Conservation (phyloP, 108 stramenopile genomes). For the Poteriospumella lacustris region DNA sequence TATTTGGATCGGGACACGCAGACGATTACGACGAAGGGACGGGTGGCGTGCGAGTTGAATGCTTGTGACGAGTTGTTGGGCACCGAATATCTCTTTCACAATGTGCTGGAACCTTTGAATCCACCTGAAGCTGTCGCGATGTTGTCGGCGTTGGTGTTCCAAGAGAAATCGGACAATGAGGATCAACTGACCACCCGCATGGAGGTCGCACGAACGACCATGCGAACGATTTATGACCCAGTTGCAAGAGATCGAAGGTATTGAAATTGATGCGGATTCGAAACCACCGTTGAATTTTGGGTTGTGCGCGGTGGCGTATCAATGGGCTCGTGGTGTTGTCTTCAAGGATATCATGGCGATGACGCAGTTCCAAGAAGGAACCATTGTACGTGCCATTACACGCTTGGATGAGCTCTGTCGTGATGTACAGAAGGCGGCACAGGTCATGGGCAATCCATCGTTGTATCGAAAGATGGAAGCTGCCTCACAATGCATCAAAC, state of each 20-base stretch:
- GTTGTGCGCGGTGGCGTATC: slow-evolving; percentile 76
- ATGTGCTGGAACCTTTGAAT: slow-evolving; percentile 80
- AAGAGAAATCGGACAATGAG: slow-evolving; percentile 35
- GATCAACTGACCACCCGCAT: background rate
- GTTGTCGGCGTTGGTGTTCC: slow-evolving; percentile 81
- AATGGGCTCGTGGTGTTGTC: slow-evolving; percentile 92
- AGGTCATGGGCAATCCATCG: slow-evolving; percentile 90
- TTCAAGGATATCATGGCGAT: slow-evolving; percentile 80
- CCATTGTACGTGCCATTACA: slow-evolving; percentile 85
- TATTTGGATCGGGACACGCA: slow-evolving; percentile 65
- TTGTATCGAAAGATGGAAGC: slow-evolving; percentile 90
- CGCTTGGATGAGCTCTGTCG: slow-evolving; percentile 93
- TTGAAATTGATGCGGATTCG: background rate
- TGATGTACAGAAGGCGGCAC: slow-evolving; percentile 85
- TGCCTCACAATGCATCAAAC: slow-evolving; percentile 79
- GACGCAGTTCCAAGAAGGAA: slow-evolving; percentile 88
- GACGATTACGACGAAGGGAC: slow-evolving; percentile 47
- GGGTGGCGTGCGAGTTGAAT: slow-evolving; percentile 89
- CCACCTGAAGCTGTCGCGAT: slow-evolving; percentile 90
- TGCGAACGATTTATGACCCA: background rate
- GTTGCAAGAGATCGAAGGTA: slow-evolving; percentile 2
- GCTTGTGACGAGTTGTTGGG: slow-evolving; percentile 87
- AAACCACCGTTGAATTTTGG: slow-evolving; percentile 72
- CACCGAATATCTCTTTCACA: slow-evolving; percentile 93
- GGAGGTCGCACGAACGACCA: background rate